Evolutionary conservation across 2,329 filamentous ascomycete genomes (phyloP).

Genomic region (Simplicillium aogashimaense): DNA sequence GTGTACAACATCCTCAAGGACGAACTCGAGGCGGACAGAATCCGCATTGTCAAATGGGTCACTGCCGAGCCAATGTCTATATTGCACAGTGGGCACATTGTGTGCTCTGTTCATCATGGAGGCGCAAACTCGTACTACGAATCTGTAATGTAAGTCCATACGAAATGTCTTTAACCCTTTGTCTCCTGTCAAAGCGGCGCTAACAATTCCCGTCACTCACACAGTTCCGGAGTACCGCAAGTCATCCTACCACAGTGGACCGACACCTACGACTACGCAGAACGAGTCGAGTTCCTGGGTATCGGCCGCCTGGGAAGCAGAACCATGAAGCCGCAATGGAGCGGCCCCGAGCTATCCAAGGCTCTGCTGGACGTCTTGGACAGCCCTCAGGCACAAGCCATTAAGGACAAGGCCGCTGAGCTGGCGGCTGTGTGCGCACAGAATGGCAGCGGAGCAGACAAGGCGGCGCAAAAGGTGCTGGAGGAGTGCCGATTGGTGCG

Average conservation of each 20-base stretch:
- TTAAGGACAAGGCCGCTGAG: constrained; percentile 6
- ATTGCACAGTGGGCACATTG: constrained; percentile 25
- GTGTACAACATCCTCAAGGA: constrained; percentile 13
- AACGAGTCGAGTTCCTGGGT: constrained; percentile 30
- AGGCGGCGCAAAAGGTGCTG: constrained; percentile 5
- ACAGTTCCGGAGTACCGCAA: constrained; percentile 33
- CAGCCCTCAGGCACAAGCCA: constrained; percentile 2
- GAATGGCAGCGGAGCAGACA: constrained; percentile 17
- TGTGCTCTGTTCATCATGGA: constrained; percentile 33
- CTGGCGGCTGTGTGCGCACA: constrained; percentile 6
- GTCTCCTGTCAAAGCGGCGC: constrained; percentile 1
- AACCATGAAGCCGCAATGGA: constrained; percentile 13
- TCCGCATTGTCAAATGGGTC: constrained; percentile 30
- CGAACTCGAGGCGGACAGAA: constrained; percentile 16
- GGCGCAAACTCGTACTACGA: constrained; percentile 34
- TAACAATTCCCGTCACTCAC: neutral
- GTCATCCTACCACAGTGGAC: constrained; percentile 33
- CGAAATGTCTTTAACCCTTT: neutral
- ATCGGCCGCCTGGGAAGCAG: constrained; percentile 23
- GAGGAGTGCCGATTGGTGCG: neutral
- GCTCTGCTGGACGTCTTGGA: constrained; percentile 10
- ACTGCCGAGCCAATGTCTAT: constrained; percentile 24
- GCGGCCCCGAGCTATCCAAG: constrained; percentile 9
- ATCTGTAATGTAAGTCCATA: constrained; percentile 19
- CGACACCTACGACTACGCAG: constrained; percentile 36